Conservation (phyloP, 495 filamentous ascomycete genomes). For the Penicillium longicatenatum region DNA sequence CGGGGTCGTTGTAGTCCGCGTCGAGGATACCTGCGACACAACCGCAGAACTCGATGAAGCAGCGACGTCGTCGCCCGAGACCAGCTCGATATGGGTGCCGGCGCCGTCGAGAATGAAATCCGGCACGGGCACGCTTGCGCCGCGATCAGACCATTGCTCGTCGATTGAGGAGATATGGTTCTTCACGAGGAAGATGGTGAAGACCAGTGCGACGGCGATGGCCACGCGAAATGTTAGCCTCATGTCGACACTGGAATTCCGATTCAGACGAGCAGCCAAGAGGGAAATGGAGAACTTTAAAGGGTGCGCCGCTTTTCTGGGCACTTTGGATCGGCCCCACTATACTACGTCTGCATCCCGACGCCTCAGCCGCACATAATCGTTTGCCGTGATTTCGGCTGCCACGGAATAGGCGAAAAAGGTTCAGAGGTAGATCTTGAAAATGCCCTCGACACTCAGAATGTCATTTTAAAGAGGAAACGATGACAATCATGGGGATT, state of each 20-base stretch:
- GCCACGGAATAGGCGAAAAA: neutral
- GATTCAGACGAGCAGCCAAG: neutral
- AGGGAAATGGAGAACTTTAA: conserved; percentile 1
- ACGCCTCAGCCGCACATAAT: conserved; percentile 8
- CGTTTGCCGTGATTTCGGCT: neutral
- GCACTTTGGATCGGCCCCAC: conserved; percentile 6
- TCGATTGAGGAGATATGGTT: conserved; percentile 22
- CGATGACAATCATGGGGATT: neutral
- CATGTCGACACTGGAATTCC: conserved; percentile 13
- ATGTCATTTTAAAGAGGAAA: too few species aligned
- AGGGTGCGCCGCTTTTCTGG: neutral
- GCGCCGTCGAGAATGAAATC: conserved; percentile 15
- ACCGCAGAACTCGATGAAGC: neutral
- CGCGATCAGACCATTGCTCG: conserved; percentile 13
- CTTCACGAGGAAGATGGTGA: conserved; percentile 23
- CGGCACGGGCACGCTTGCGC: neutral
- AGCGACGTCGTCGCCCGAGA: conserved; percentile 14
- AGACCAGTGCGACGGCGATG: conserved; percentile 12
- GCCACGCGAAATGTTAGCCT: conserved; percentile 16
- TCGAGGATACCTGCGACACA: neutral
- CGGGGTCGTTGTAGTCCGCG: neutral
- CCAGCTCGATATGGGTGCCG: conserved; percentile 30
- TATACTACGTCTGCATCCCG: conserved; percentile 5
- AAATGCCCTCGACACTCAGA: too few species aligned
- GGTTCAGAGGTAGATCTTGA: neutral